These are phyloP conservation scores for Leccinum boreale DNA, from an alignment of 768 basidiomycete genomes.

Conservation along the genomic window DNA sequence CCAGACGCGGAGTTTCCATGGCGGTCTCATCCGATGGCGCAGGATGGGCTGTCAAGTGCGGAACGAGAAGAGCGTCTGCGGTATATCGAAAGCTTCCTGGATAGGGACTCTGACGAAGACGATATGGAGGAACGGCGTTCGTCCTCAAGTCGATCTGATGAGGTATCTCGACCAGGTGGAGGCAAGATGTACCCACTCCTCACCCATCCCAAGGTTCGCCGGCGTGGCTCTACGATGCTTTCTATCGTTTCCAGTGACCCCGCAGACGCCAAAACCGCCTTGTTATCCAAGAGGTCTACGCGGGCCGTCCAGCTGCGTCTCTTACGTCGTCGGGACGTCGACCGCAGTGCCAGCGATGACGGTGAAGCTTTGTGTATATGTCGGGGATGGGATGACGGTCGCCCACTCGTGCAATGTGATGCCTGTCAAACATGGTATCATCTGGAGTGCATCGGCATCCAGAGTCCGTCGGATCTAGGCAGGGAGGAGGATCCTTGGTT, in stretches of 20 bases:
- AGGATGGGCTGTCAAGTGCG: slow-evolving; percentile 46
- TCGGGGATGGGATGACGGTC: slow-evolving; percentile 61
- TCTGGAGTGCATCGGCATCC: slow-evolving; percentile 73
- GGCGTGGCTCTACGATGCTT: slow-evolving; percentile 10
- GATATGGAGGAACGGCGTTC: slow-evolving; percentile 30
- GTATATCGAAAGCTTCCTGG: slow-evolving; percentile 69
- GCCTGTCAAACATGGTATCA: slow-evolving; percentile 81
- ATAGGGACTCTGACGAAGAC: slow-evolving; percentile 63
- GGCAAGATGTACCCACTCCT: slow-evolving; percentile 61
- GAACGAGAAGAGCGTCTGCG: slow-evolving; percentile 59
- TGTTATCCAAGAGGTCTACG: slow-evolving; percentile 69
- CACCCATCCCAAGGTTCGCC: slow-evolving; percentile 35
- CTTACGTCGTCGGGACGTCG: slow-evolving; percentile 38
- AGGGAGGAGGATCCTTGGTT: slow-evolving; percentile 81
- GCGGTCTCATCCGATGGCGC: slow-evolving; percentile 59
- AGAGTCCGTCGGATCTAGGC: slow-evolving; percentile 59
- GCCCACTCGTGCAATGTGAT: slow-evolving; percentile 82
- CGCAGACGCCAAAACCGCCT: slow-evolving; percentile 70
- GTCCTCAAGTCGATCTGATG: slow-evolving; percentile 8
- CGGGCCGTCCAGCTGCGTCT: slow-evolving; percentile 55
- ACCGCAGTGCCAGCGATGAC: slow-evolving; percentile 36
- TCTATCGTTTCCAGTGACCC: slow-evolving; percentile 60
- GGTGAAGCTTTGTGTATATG: slow-evolving; percentile 65
- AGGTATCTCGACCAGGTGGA: slow-evolving; percentile 35
- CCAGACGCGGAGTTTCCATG: slow-evolving; percentile 78